Conservation (phyloP, 2,329 filamentous ascomycete genomes). For the Monilinia fructicola region DNA sequence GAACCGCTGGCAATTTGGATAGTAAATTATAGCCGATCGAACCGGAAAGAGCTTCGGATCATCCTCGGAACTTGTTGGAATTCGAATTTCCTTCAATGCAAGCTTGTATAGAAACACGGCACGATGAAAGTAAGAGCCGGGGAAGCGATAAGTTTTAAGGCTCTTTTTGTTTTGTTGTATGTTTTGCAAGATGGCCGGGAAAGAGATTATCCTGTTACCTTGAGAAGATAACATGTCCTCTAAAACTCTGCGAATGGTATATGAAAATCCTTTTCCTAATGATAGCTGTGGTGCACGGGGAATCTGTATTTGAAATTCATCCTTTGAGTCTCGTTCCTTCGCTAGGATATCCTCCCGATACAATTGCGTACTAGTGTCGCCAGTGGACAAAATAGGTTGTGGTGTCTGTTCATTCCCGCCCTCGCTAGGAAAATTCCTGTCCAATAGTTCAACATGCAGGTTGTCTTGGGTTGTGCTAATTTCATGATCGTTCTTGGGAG, state of each 20-base stretch:
- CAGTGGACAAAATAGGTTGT: no score
- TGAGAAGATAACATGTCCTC: background rate
- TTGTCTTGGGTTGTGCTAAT: background rate
- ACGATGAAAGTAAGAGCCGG: background rate
- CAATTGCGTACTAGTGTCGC: background rate
- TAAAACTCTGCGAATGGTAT: background rate
- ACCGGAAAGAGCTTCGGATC: background rate
- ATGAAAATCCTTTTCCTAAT: background rate
- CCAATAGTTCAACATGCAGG: background rate
- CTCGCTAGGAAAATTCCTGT: background rate
- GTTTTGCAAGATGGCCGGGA: background rate
- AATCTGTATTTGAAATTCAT: conserved; percentile 3
- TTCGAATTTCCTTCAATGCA: background rate
- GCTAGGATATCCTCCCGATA: background rate
- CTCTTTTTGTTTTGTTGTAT: background rate
- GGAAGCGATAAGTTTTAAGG: background rate
- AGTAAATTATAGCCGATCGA: background rate
- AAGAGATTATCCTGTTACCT: background rate
- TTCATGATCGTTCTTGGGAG: background rate
- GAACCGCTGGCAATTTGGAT: conserved; percentile 4
- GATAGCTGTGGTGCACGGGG: background rate
- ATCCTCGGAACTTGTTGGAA: background rate
- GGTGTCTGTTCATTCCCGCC: fast-evolving
- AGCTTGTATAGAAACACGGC: background rate
- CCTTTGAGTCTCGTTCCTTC: background rate